These are phyloP conservation scores for Cyclocybe aegerita DNA, from an alignment of 768 basidiomycete genomes.

Conservation along the genomic window DNA sequence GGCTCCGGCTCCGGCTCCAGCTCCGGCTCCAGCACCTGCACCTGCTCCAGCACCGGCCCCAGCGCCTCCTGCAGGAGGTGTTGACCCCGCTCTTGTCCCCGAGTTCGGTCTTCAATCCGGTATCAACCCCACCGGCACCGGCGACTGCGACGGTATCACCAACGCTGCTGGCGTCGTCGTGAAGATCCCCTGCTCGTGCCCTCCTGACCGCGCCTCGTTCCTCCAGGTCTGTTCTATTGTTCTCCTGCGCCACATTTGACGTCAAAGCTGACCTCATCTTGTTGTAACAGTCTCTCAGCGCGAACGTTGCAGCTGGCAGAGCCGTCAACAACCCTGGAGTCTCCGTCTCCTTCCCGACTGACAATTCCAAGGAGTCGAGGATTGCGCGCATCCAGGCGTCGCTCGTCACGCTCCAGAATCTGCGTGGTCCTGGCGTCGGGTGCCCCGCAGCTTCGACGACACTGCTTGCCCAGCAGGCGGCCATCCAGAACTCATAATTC, in stretches of 20 bases:
- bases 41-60: conserved; percentile 5
- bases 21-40: not conserved
- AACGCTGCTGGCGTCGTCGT: conserved; percentile 54
- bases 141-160: conserved; percentile 67
- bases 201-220: conserved; percentile 53
- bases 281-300: conserved; percentile 36
- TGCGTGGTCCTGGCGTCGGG: conserved; percentile 64
- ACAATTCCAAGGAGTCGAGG: conserved; percentile 49
- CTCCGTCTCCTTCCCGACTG: conserved; percentile 61
- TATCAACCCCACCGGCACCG: conserved; percentile 65
- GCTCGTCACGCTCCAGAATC: conserved; percentile 70
- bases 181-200: conserved; percentile 67
- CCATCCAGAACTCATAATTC: conserved; percentile 27
- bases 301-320: conserved; percentile 59
- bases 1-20: not conserved
- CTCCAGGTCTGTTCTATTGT: conserved; percentile 33
- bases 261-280: no score
- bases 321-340: conserved; percentile 67
- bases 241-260: no score
- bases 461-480: conserved; percentile 42
- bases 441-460: conserved; percentile 70
- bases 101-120: conserved; percentile 55
- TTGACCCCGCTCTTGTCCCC: conserved; percentile 56
- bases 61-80: conserved; percentile 32
- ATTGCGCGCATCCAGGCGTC: conserved; percentile 58